Percentiles rank a stretch among this genome's conserved stretches.
phyloP scores from a whole-genome alignment of 2,329 filamentous ascomycete species.

The Paradendryphiella salina region DNA sequence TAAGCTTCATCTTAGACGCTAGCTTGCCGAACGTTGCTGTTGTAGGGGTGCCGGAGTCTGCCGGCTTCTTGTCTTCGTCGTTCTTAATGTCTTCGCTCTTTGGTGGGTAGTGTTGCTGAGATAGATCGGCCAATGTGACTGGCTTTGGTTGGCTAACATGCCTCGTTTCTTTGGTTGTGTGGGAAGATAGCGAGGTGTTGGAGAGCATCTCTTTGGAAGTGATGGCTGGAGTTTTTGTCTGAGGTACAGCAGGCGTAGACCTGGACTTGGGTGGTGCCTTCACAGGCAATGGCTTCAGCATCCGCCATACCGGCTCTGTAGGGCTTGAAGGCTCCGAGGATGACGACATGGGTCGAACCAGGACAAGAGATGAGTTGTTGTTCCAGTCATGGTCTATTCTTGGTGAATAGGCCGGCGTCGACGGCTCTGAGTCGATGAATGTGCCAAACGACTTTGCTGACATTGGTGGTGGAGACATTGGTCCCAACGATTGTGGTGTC shows the following conservation, averaged over 20 bases:
- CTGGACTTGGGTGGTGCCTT: slow-evolving; percentile 14
- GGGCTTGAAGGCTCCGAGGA: slow-evolving; percentile 33
- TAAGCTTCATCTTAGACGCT: slow-evolving; percentile 37
- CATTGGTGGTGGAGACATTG: slow-evolving; percentile 41
- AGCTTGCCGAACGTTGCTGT: slow-evolving; percentile 35
- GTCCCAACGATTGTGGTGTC: slow-evolving; percentile 29
- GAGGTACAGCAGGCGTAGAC: not conserved
- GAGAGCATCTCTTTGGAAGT: slow-evolving; percentile 11
- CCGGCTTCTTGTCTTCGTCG: slow-evolving; percentile 10
- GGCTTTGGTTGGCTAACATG: slow-evolving; percentile 4
- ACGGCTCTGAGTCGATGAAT: slow-evolving; percentile 45
- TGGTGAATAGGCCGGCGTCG: slow-evolving; percentile 44
- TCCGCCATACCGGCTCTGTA: slow-evolving; percentile 40
- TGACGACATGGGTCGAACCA: slow-evolving; percentile 37
- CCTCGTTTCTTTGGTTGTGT: slow-evolving; percentile 19
- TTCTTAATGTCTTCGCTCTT: slow-evolving; percentile 20
- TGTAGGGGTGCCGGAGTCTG: slow-evolving; percentile 18
- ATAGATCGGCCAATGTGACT: slow-evolving; percentile 12
- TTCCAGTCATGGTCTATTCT: slow-evolving; percentile 34
- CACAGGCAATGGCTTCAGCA: slow-evolving; percentile 32
- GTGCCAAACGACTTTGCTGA: slow-evolving; percentile 44
- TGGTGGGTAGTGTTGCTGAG: slow-evolving; percentile 21
- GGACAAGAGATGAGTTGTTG: slow-evolving; percentile 29
- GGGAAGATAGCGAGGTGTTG: slow-evolving; percentile 15
- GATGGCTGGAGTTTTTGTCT: slow-evolving; percentile 13